Evolutionary conservation across 495 filamentous ascomycete genomes (phyloP).

Genomic region (Chaetomidium leptoderma): DNA sequence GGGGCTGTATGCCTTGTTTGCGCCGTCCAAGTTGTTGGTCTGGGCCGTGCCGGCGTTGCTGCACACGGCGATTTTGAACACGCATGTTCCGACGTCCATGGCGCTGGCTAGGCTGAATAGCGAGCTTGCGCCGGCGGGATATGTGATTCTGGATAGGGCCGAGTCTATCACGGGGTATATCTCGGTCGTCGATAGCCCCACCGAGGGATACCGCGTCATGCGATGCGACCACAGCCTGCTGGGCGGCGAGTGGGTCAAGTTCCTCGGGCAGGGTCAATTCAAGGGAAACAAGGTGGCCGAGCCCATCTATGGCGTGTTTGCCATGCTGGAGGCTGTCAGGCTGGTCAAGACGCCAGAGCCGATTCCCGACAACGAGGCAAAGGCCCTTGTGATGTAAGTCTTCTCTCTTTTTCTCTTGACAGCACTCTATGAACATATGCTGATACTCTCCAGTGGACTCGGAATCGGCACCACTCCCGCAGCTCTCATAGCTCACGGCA

Average conservation of each 20-base stretch:
- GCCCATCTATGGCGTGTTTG: conserved; percentile 88
- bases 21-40: conserved; percentile 63
- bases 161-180: conserved; percentile 90
- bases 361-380: conserved; percentile 58
- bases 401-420: background rate
- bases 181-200: conserved; percentile 72
- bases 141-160: conserved; percentile 66
- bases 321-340: conserved; percentile 86
- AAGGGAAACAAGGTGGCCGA: conserved; percentile 57
- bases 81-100: conserved; percentile 56
- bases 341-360: conserved; percentile 59
- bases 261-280: conserved; percentile 32
- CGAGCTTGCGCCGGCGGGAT: conserved; percentile 52
- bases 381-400: conserved; percentile 77
- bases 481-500: conserved; percentile 79
- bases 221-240: conserved; percentile 91
- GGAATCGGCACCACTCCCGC: conserved; percentile 88
- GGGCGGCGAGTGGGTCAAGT: conserved; percentile 84
- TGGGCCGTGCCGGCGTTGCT: conserved; percentile 64
- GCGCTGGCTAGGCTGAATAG: conserved; percentile 58
- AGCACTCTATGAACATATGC: conserved; percentile 12
- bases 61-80: conserved; percentile 65
- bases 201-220: conserved; percentile 72
- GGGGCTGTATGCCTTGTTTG: conserved; percentile 56
- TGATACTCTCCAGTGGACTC: conserved; percentile 58